phyloP scores from a whole-genome alignment of 257 asterid genomes.

The Capsicum rhomboideum region DNA sequence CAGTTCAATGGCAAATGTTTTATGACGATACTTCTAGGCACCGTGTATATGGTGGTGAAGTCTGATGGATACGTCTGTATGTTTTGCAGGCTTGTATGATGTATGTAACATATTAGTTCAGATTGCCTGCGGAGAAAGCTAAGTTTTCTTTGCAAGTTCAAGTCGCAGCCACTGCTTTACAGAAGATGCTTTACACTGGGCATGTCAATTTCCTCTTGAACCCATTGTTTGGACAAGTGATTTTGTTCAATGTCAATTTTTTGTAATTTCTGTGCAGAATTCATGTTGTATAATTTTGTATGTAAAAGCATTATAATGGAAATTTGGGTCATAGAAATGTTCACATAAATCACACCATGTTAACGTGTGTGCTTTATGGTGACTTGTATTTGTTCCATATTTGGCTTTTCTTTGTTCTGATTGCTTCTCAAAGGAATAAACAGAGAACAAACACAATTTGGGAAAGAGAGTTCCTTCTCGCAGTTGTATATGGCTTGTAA shows the following conservation, averaged over 20 bases:
- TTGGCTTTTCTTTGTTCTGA: not conserved
- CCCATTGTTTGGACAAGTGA: not conserved
- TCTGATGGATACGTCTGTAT: not conserved
- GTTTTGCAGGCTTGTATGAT: constrained; percentile 1
- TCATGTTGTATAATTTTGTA: not conserved
- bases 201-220: not conserved
- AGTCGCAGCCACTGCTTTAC: not conserved
- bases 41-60: not conserved
- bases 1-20: not conserved
- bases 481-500: not conserved
- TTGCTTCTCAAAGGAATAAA: not conserved
- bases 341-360: not conserved
- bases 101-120: not conserved
- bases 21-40: not conserved
- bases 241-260: not conserved
- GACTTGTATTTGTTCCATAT: not conserved
- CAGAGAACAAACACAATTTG: not conserved
- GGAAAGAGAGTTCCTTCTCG: not conserved
- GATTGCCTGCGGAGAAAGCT: not conserved
- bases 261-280: not conserved
- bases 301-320: not conserved
- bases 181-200: not conserved
- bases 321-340: not conserved
- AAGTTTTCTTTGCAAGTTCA: not conserved
- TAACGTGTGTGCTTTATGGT: not conserved